Conservation (phyloP, 805 yeast species). For the Lipomyces mesembrius region DNA sequence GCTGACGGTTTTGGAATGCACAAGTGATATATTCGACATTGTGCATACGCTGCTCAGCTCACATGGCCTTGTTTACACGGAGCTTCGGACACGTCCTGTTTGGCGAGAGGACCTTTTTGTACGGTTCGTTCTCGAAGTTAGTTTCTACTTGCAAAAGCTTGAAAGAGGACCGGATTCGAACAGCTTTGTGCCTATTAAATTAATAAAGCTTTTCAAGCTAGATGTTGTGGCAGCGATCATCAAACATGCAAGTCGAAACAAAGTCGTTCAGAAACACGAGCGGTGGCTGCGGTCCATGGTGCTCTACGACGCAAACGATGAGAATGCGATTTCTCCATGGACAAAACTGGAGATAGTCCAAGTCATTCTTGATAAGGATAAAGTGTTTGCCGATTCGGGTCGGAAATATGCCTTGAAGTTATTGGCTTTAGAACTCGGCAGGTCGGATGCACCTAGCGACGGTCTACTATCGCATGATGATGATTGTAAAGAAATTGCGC, state of each 20-base stretch:
- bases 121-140: slow-evolving; percentile 15
- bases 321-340: neutral
- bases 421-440: slow-evolving; percentile 1
- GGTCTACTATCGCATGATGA: slow-evolving; percentile 4
- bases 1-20: slow-evolving; percentile 12
- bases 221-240: neutral
- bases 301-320: neutral
- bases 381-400: neutral
- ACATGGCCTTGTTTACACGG: neutral
- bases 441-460: neutral
- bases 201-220: neutral
- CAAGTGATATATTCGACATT: slow-evolving; percentile 20
- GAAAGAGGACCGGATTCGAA: neutral
- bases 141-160: slow-evolving; percentile 10
- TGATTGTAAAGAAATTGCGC: slow-evolving; percentile 9
- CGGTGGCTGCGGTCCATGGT: slow-evolving; percentile 3
- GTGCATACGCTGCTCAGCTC: neutral
- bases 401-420: slow-evolving; percentile 8
- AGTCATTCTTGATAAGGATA: neutral
- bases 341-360: neutral
- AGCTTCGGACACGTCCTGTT: neutral
- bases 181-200: neutral
- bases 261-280: neutral
- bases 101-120: slow-evolving; percentile 11
- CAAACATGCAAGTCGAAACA: neutral